These are phyloP conservation scores for Sclerotinia sclerotiorum DNA, from an alignment of 2,329 filamentous ascomycete genomes.

Conservation along the genomic window DNA sequence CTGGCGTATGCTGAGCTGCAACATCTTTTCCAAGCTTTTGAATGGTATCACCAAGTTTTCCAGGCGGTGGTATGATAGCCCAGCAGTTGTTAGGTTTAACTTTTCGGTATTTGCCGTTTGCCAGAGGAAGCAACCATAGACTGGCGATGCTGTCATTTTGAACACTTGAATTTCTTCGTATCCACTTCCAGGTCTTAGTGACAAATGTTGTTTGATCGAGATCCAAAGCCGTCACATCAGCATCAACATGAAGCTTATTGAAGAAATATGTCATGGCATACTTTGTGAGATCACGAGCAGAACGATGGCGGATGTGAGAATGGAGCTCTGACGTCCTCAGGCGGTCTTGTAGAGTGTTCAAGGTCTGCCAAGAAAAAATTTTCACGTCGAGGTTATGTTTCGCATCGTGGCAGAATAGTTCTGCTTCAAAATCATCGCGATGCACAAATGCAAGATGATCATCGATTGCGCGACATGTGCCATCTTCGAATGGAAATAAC, in stretches of 20 bases:
- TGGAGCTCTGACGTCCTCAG: slow-evolving; percentile 25
- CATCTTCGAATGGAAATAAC: slow-evolving; percentile 35
- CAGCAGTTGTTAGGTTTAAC: slow-evolving; percentile 23
- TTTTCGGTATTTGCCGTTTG: slow-evolving; percentile 32
- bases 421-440: slow-evolving; percentile 29
- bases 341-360: slow-evolving; percentile 10
- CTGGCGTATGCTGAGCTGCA: neutral
- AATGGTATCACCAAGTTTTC: neutral
- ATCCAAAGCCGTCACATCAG: slow-evolving; percentile 26
- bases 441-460: slow-evolving; percentile 26
- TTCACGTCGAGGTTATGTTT: slow-evolving; percentile 28
- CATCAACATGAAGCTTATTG: slow-evolving; percentile 8
- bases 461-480: slow-evolving; percentile 27
- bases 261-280: slow-evolving; percentile 30
- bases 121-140: slow-evolving; percentile 38
- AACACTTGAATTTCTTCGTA: slow-evolving; percentile 28
- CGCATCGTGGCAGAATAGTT: slow-evolving; percentile 28
- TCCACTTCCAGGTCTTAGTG: slow-evolving; percentile 28
- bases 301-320: slow-evolving; percentile 30
- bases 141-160: slow-evolving; percentile 22
- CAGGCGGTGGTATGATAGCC: neutral
- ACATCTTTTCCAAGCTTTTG: slow-evolving; percentile 2
- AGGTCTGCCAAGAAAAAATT: slow-evolving; percentile 22
- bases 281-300: slow-evolving; percentile 21
- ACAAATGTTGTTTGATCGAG: slow-evolving; percentile 21